Base-by-base conservation (phyloP, 257 asterid species). In the Solanum medicagineum region DNA sequence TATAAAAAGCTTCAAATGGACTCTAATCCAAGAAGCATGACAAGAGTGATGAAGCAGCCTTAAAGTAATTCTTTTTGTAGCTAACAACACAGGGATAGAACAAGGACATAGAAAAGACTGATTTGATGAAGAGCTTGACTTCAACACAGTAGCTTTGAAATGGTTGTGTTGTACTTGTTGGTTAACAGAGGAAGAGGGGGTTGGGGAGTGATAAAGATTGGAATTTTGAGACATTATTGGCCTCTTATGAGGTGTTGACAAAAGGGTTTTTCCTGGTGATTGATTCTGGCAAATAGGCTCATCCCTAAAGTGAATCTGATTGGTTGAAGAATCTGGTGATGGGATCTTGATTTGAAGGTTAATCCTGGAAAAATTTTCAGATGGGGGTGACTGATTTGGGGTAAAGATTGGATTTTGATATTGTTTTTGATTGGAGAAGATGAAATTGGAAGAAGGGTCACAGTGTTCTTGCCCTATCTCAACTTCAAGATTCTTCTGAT, bases 191-290 rank as follows among this genome's bases (percentile, higher is more conserved):
- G 89, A 62, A 22, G 69, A 80, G 7, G 83, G 63, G 4, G 87
- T 85, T 32, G 92, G 87, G 51, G 91, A 85, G 47, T 86, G 88
- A 29, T 88, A 63, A 84, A 88, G 80, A 80, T 84, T 86, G 26
- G 87, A 81, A 70, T 82, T 87, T 87, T 88, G 91, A 15, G 90
- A 83, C 85, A 90, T 90, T 77, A 87, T 70, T 36, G 90, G 84
- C 86, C 91, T 89, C 69, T 90, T 88, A 32, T 87, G 89, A 60
- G 91, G 92, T 8, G 87, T 77, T 47, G 89, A 90, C 8, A 88
- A 40, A 70, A 80, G 87, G 88, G 86, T 65, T 68, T 84, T 83
- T 56, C 51, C 87, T 81, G 84, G 47, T 13, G 87, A 83, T 36
- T 81, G 75, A 40, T 83, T 87, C 59, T 36, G 56, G 10, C 44